A percentile compares a stretch with the other conserved stretches of the same genome.
Conservation (phyloP, 176 grass and related monocot genomes). For the Oryza longistaminata region DNA sequence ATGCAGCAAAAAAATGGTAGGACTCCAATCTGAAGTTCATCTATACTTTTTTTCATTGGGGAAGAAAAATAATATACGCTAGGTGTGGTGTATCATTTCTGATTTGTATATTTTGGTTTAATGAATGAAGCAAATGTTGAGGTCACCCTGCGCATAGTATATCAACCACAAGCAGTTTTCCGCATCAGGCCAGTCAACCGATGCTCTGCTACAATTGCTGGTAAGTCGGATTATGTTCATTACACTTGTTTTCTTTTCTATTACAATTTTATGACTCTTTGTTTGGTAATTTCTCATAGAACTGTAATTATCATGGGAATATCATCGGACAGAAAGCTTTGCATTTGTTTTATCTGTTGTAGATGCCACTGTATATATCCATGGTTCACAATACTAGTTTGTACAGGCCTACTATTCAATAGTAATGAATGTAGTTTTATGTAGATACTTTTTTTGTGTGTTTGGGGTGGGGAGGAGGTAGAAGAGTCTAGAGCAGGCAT, state of each 20-base stretch:
- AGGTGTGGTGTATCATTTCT: conserved; percentile 16
- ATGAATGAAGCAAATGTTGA: conserved; percentile 69
- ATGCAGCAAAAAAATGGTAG: conserved; percentile 80
- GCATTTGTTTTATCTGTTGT: too few species aligned
- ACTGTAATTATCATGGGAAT: too few species aligned
- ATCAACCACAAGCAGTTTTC: conserved; percentile 90
- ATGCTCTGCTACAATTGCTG: conserved; percentile 88
- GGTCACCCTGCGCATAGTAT: conserved; percentile 74
- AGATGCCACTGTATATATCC: too few species aligned
- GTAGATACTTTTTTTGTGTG: too few species aligned
- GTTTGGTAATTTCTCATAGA: background rate
- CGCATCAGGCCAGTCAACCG: conserved; percentile 83
- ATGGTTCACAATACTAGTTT: too few species aligned
- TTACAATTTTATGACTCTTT: background rate
- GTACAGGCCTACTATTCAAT: too few species aligned
- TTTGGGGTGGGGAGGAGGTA: too few species aligned
- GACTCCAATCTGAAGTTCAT: background rate
- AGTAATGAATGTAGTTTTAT: too few species aligned
- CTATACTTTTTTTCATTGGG: background rate
- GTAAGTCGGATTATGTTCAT: conserved; percentile 35
- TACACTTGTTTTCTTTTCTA: conserved; percentile 6
- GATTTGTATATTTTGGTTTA: background rate
- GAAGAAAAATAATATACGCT: background rate
- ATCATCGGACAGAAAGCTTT: too few species aligned
- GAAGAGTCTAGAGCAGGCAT: too few species aligned